phyloP scores from a whole-genome alignment of 2,329 filamentous ascomycete genomes.

The Cadophora gregata region DNA sequence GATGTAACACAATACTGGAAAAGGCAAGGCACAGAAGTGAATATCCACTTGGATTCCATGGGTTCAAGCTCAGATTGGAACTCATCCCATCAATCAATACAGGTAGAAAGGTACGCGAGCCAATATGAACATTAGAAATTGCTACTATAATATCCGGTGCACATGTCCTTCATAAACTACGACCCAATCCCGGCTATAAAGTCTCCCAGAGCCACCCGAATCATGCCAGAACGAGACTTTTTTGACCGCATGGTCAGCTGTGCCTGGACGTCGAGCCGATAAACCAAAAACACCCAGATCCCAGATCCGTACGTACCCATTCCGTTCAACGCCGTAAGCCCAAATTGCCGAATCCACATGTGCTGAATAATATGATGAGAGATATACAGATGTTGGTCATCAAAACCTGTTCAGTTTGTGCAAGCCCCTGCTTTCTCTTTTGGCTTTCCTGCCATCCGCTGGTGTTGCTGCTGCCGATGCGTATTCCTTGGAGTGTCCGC shows the following conservation, averaged over 20 bases:
- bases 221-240: background rate
- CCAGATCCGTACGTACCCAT: constrained; percentile 8
- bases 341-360: background rate
- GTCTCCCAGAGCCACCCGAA: background rate
- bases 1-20: background rate
- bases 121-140: constrained; percentile 13
- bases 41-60: background rate
- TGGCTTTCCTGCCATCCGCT: constrained; percentile 22
- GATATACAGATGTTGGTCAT: background rate
- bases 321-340: constrained; percentile 15
- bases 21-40: background rate
- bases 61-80: background rate
- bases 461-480: constrained; percentile 25
- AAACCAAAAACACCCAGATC: constrained; percentile 2
- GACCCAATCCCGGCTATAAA: background rate
- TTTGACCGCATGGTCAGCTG: background rate
- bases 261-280: background rate
- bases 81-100: background rate
- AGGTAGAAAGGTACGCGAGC: background rate
- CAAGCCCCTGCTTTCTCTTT: constrained; percentile 33
- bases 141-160: constrained; percentile 1
- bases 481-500: constrained; percentile 32
- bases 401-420: constrained; percentile 29
- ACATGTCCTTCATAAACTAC: background rate
- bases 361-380: background rate